Base-by-base conservation (phyloP, 257 asterid genomes). In the Fraxinus anomala region DNA sequence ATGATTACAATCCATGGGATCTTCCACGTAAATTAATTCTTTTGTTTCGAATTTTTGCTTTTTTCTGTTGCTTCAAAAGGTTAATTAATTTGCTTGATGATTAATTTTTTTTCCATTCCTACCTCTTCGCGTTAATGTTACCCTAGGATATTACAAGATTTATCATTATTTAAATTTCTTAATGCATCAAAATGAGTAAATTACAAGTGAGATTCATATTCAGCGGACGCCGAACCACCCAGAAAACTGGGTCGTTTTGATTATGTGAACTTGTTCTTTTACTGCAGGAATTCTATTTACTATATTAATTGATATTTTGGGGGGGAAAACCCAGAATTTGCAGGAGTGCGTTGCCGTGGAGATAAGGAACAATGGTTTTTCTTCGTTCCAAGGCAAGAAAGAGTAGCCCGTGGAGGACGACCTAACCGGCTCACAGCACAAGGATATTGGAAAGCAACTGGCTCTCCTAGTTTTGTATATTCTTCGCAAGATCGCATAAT, bases 401-500 rank as follows among this genome's bases (percentile, higher is more conserved):
- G 79, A 74, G 90, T 83, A 72, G 88, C 82, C 6, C 85, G 79
- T 0, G 92, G 92, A 40, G 89, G 89, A 63, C 73, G 87, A 40
- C 88, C 92, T 6, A 86, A 85, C 37, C 73, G 92, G 85, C 86
- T 86, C 3, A 88, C 92, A 0, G 79, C 33, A 26, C 81, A 75
- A 54, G 92, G 92, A 6, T 86, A 83, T 44, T 89, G 92, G 92
- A 89, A 89, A 77, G 90, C 90, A 28, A 89, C 90, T 0, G 92
- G 92, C 1, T 79, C 88, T 56, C 90, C 88, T 0, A 83, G 85
- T 2, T 83, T 65, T 66, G 92, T 89, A 14, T 86, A 83, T 76
- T 88, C 92, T 44, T 81, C 84, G 3, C 39, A 78, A 2, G 74
- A 76, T 21, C 76, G 82, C 0, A 47, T 86, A 1, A 85, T 89